Evolutionary conservation across 208 protist genomes (phyloP).

Genomic region (Strigomonas galati): DNA sequence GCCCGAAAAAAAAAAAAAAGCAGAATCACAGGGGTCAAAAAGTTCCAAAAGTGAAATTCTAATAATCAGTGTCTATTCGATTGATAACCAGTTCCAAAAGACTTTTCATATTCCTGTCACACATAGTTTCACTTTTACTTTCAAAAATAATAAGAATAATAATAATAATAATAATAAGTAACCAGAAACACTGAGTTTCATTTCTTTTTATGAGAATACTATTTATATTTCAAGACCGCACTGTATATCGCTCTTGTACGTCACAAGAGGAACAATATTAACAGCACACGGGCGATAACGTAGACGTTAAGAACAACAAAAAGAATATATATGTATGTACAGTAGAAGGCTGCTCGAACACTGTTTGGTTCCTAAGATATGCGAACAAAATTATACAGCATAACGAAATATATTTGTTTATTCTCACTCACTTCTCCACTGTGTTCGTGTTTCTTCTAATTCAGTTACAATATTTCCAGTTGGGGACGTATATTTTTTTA

Average conservation of each 20-base stretch:
- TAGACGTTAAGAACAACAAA: neutral
- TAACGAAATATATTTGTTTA: neutral
- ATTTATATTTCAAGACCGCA: neutral
- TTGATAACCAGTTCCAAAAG: neutral
- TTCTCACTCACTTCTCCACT: too few species aligned
- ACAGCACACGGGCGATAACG: too few species aligned
- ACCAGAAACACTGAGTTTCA: too few species aligned
- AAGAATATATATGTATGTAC: neutral
- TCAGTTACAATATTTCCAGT: too few species aligned
- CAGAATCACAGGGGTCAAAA: too few species aligned
- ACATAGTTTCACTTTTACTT: constrained; percentile 3
- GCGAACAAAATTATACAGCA: neutral
- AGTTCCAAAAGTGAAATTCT: too few species aligned
- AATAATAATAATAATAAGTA: too few species aligned
- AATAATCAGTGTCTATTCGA: too few species aligned
- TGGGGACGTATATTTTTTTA: too few species aligned
- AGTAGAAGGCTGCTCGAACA: neutral
- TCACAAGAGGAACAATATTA: neutral
- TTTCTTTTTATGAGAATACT: neutral
- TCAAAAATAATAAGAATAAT: too few species aligned
- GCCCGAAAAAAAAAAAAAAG: neutral
- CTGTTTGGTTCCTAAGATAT: neutral
- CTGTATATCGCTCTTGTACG: neutral
- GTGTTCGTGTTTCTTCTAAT: too few species aligned
- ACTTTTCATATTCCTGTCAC: too few species aligned